Conservation (phyloP, 2,329 filamentous ascomycete species). For the Colletotrichum sp. region DNA sequence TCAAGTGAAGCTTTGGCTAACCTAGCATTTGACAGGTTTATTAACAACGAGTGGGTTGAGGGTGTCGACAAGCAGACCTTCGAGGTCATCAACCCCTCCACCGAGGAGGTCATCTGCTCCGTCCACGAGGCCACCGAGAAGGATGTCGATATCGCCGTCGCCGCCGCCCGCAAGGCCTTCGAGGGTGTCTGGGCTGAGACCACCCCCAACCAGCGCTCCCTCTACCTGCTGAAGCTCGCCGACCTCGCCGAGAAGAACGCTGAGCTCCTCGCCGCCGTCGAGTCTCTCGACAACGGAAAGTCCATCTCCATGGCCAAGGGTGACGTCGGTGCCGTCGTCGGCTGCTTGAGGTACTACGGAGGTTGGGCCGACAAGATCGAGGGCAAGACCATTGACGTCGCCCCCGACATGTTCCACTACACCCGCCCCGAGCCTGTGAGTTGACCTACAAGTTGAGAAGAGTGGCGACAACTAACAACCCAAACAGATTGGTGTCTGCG, state of each 20-base stretch:
- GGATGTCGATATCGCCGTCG: constrained; percentile 81
- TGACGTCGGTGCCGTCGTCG: constrained; percentile 72
- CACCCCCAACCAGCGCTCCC: constrained; percentile 74
- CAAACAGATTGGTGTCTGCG: constrained; percentile 73
- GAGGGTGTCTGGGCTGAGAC: constrained; percentile 73
- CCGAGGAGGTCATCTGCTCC: constrained; percentile 82
- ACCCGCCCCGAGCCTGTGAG: constrained; percentile 76
- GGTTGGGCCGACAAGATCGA: constrained; percentile 93
- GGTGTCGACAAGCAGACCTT: constrained; percentile 87
- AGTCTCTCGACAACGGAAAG: constrained; percentile 90
- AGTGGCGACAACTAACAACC: neutral
- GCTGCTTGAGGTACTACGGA: constrained; percentile 71
- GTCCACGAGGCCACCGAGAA: constrained; percentile 89
- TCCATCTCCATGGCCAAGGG: constrained; percentile 77
- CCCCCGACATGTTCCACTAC: constrained; percentile 82
- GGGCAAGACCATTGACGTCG: constrained; percentile 85
- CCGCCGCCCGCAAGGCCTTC: constrained; percentile 85
- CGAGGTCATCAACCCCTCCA: constrained; percentile 88
- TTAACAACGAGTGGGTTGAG: constrained; percentile 91
- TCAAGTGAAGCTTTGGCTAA: neutral
- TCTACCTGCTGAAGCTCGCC: constrained; percentile 76
- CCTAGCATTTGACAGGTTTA: constrained; percentile 66
- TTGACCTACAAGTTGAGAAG: neutral
- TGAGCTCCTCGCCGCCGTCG: constrained; percentile 79
- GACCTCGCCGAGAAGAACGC: constrained; percentile 80